Percentiles rank a stretch among this genome's conserved stretches.
These are phyloP conservation scores for Favolaschia claudopus DNA, from an alignment of 768 basidiomycete species.

Conservation along the genomic window DNA sequence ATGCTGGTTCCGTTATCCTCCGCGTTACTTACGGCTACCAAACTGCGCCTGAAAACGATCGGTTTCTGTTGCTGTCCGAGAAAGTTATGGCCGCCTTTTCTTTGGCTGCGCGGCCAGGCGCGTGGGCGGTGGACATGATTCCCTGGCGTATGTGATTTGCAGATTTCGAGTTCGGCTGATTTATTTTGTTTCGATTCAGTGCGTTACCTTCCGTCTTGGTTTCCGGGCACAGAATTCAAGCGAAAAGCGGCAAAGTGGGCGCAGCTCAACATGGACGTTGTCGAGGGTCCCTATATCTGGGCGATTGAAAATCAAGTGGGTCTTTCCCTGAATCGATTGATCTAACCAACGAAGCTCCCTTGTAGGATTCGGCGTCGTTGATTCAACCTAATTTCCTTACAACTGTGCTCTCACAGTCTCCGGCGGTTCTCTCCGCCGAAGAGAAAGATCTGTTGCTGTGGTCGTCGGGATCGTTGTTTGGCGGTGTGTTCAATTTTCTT, in stretches of 20 bases:
- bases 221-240: conserved; percentile 34
- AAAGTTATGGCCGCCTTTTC: conserved; percentile 33
- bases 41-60: conserved; percentile 22
- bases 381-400: conserved; percentile 10
- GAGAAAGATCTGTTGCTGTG: conserved; percentile 20
- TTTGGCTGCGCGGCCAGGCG: conserved; percentile 28
- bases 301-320: background rate
- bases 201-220: conserved; percentile 35
- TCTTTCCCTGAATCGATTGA: background rate
- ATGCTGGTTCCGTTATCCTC: conserved; percentile 26
- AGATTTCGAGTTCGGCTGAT: background rate
- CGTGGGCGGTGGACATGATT: conserved; percentile 24
- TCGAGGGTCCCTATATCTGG: conserved; percentile 5
- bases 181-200: conserved; percentile 14
- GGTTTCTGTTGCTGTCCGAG: conserved; percentile 31
- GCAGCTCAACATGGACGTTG: conserved; percentile 2
- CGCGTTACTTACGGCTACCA: conserved; percentile 29
- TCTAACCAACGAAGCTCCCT: background rate
- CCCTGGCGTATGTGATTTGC: conserved; percentile 11
- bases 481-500: conserved; percentile 16
- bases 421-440: background rate
- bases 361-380: background rate
- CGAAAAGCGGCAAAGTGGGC: conserved; percentile 6
- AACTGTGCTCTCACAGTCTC: conserved; percentile 2
- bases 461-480: conserved; percentile 23